Percentiles rank a stretch among this genome's conserved stretches.
Conservation (phyloP, 495 filamentous ascomycete species). For the Trichoderma reesei region DNA sequence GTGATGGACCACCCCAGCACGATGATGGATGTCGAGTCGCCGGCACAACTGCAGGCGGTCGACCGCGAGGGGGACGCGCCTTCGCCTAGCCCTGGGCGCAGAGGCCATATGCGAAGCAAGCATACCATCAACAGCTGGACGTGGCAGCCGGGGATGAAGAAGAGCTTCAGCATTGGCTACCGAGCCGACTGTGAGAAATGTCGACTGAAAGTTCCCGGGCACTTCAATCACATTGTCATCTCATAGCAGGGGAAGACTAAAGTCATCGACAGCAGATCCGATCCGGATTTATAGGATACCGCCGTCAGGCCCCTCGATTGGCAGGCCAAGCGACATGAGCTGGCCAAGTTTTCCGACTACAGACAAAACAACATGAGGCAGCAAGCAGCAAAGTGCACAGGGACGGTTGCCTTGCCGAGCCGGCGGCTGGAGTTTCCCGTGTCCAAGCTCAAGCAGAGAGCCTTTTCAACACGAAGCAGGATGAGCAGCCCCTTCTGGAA, state of each 20-base stretch:
- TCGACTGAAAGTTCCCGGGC: conserved; percentile 64
- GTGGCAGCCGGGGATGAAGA: conserved; percentile 48
- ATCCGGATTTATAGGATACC: conserved; percentile 6
- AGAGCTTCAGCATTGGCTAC: conserved; percentile 72
- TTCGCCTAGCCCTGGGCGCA: conserved; percentile 23
- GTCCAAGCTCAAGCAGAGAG: not conserved
- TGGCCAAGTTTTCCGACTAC: not conserved
- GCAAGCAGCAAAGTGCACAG: not conserved
- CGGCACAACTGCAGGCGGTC: conserved; percentile 15
- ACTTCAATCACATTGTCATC: conserved; percentile 75
- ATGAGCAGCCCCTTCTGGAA: not conserved
- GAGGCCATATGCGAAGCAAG: conserved; percentile 34
- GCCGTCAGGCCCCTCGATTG: conserved; percentile 4
- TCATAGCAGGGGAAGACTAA: conserved; percentile 28
- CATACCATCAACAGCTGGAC: conserved; percentile 42
- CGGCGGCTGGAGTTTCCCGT: not conserved
- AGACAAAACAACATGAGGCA: not conserved
- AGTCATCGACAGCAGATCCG: not conserved
- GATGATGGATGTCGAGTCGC: conserved; percentile 26
- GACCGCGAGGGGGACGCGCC: conserved; percentile 4
- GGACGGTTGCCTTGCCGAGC: not conserved
- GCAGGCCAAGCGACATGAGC: conserved; percentile 5
- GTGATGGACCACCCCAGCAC: conserved; percentile 11
- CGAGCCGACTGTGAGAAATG: conserved; percentile 83
- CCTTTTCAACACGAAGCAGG: not conserved